phyloP scores from a whole-genome alignment of 306 rosid genomes.

The Argentina anserina region DNA sequence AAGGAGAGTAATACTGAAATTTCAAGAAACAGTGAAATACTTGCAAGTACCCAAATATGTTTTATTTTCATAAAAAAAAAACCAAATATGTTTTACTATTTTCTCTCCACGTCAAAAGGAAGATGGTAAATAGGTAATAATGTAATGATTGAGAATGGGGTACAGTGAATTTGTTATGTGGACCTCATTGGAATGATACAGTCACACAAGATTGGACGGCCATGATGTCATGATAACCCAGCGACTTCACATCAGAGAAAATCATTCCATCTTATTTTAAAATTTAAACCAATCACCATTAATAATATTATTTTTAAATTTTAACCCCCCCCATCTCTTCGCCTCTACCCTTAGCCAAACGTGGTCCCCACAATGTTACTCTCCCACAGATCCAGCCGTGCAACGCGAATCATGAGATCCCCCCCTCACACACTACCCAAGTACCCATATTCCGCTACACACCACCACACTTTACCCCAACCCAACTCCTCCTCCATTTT shows the following conservation, averaged over 20 bases:
- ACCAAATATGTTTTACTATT: too few species aligned
- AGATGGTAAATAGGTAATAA: background rate
- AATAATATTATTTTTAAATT: too few species aligned
- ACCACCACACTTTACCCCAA: conserved; percentile 37
- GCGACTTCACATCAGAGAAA: conserved; percentile 36
- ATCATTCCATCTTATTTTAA: conserved; percentile 37
- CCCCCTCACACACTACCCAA: conserved; percentile 23
- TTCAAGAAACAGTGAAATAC: too few species aligned
- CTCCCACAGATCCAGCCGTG: conserved; percentile 64
- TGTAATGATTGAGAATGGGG: background rate
- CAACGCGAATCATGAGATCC: conserved; percentile 70
- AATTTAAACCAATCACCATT: conserved; percentile 1
- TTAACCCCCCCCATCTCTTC: background rate
- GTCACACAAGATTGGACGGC: conserved; percentile 71
- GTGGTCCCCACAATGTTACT: conserved; percentile 50
- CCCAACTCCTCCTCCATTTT: conserved; percentile 13
- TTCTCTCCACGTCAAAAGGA: too few species aligned
- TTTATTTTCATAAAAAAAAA: too few species aligned
- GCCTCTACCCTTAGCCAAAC: background rate
- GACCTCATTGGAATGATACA: conserved; percentile 35
- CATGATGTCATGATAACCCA: conserved; percentile 62
- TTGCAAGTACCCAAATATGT: too few species aligned
- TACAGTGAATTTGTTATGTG: conserved; percentile 11
- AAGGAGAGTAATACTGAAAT: too few species aligned
- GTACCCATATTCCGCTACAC: conserved; percentile 46